A percentile compares a stretch with the other conserved stretches of the same genome.
Evolutionary conservation across 176 grass and related monocot species (phyloP).

Genomic region (Musa itinerans): DNA sequence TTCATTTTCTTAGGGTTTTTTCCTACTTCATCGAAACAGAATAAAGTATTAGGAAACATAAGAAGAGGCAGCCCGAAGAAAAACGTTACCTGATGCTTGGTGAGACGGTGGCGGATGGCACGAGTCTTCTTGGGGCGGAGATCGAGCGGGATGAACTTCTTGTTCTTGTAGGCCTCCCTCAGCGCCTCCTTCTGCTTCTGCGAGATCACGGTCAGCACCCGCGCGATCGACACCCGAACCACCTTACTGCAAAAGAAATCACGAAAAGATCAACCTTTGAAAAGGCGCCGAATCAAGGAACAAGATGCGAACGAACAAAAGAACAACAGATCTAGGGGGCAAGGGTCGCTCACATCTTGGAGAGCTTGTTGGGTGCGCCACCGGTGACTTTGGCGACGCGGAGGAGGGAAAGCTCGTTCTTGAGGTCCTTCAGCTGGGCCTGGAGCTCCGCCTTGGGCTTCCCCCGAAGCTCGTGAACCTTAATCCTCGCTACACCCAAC

Average conservation of each 20-base stretch:
- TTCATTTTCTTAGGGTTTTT: too few species aligned
- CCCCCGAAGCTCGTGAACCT: constrained; percentile 14
- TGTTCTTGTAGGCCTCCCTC: constrained; percentile 15
- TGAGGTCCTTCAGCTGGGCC: constrained; percentile 5
- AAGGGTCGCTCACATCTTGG: constrained; percentile 3
- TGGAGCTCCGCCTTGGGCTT: constrained; percentile 14
- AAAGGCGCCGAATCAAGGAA: too few species aligned
- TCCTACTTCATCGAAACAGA: too few species aligned
- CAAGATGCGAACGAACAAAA: not conserved
- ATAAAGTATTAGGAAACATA: too few species aligned
- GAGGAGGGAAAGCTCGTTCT: constrained; percentile 12
- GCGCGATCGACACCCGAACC: constrained; percentile 13
- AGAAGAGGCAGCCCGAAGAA: too few species aligned
- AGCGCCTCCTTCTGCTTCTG: constrained; percentile 18
- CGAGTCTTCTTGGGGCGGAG: constrained; percentile 17
- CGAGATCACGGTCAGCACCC: constrained; percentile 12
- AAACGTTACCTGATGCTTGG: constrained; percentile 13
- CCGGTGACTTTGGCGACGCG: constrained; percentile 14
- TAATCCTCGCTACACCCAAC: constrained; percentile 9
- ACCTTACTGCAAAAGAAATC: constrained; percentile 1
- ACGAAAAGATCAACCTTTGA: not conserved
- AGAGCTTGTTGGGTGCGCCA: constrained; percentile 16
- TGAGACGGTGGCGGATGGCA: constrained; percentile 2
- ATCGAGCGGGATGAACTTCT: constrained; percentile 10
- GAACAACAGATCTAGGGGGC: not conserved